These are phyloP conservation scores for Glycine soja DNA, from an alignment of 306 rosid genomes.

Conservation along the genomic window DNA sequence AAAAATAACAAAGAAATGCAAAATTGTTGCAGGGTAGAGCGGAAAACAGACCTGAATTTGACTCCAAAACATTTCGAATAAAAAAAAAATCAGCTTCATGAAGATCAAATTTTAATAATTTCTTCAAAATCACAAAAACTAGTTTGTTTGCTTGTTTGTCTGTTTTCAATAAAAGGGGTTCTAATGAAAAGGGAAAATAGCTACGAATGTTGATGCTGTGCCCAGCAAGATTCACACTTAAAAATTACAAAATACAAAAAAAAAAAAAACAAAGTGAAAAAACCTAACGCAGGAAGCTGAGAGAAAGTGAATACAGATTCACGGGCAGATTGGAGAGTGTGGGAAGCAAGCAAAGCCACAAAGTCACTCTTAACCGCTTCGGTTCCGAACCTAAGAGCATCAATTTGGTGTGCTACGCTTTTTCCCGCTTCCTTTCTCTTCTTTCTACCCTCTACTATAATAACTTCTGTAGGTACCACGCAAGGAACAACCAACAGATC, in stretches of 20 bases:
- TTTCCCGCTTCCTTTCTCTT: slow-evolving; percentile 40
- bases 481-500: neutral
- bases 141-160: neutral
- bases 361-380: slow-evolving; percentile 78
- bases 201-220: neutral
- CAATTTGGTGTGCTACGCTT: slow-evolving; percentile 57
- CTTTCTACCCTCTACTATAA: slow-evolving; percentile 21
- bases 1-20: slow-evolving; percentile 24
- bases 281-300: neutral
- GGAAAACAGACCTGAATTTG: neutral
- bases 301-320: slow-evolving; percentile 65
- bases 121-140: neutral
- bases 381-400: slow-evolving; percentile 80
- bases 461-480: neutral
- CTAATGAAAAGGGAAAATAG: slow-evolving; percentile 20
- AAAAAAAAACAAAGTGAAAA: neutral
- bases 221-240: neutral
- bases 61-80: slow-evolving; percentile 4
- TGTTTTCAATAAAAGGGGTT: neutral
- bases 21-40: neutral
- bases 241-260: neutral
- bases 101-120: neutral
- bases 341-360: slow-evolving; percentile 75
- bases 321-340: slow-evolving; percentile 73
- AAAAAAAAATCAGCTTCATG: slow-evolving; percentile 21